These are phyloP conservation scores for Immersiella caudata DNA, from an alignment of 495 filamentous ascomycete species.

Conservation along the genomic window DNA sequence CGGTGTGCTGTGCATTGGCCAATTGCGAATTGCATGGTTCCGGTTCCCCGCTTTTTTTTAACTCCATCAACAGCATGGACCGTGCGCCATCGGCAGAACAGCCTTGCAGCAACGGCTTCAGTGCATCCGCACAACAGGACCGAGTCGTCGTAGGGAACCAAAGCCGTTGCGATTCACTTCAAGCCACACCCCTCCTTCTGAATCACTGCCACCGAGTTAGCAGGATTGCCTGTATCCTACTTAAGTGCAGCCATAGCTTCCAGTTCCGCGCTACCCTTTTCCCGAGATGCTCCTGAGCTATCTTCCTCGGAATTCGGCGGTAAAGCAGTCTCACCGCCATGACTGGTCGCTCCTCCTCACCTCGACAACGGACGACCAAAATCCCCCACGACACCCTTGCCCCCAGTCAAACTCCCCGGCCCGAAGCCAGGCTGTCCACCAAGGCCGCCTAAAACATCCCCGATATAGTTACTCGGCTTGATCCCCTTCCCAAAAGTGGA, in stretches of 20 bases:
- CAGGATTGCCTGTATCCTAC: too few species aligned
- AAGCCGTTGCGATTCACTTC: too few species aligned
- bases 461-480: constrained; percentile 68
- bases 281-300: too few species aligned
- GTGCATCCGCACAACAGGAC: constrained; percentile 2
- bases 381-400: constrained; percentile 31
- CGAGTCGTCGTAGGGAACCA: too few species aligned
- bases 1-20: constrained; percentile 20
- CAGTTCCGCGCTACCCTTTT: too few species aligned
- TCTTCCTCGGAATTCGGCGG: too few species aligned
- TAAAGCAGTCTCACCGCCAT: too few species aligned
- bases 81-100: neutral
- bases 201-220: too few species aligned
- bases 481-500: constrained; percentile 60
- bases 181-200: too few species aligned
- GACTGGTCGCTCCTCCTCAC: too few species aligned
- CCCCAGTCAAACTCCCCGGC: constrained; percentile 42
- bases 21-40: constrained; percentile 13
- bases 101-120: neutral
- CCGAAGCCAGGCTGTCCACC: constrained; percentile 71
- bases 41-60: neutral
- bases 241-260: too few species aligned
- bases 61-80: neutral
- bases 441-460: constrained; percentile 70
- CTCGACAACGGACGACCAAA: neutral